Conservation (phyloP, 2,329 filamentous ascomycete species). For the Sclerotiophoma versabilis region DNA sequence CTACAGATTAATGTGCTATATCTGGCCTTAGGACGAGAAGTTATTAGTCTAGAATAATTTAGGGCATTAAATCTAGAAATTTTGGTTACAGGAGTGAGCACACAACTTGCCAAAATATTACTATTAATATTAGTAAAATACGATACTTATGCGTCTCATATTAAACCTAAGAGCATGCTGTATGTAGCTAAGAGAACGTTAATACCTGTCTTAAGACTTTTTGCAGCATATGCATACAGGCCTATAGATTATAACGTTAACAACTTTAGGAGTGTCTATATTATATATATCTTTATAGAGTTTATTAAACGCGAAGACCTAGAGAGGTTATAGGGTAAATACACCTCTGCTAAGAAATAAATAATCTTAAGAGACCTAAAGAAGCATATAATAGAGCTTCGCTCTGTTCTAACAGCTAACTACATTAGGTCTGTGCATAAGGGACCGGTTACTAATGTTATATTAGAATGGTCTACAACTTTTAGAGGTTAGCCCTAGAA, state of each 20-base stretch:
- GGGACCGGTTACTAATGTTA: constrained; percentile 30
- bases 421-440: constrained; percentile 28
- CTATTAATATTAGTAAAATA: not conserved
- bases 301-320: not conserved
- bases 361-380: constrained; percentile 24
- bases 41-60: not conserved
- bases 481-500: constrained; percentile 18
- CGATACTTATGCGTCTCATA: not conserved
- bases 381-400: constrained; percentile 25
- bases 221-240: not conserved
- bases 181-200: not conserved
- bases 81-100: not conserved
- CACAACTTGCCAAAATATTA: not conserved
- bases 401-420: constrained; percentile 19
- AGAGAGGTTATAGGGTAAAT: not conserved
- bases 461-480: constrained; percentile 31
- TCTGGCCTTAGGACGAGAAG: not conserved
- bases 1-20: not conserved
- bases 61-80: not conserved
- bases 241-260: not conserved
- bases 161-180: not conserved
- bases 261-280: not conserved
- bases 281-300: not conserved
- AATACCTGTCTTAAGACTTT: not conserved
- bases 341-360: constrained; percentile 22